Base-by-base conservation (phyloP, 139 green algal genomes). In the Marvania coccoides region DNA sequence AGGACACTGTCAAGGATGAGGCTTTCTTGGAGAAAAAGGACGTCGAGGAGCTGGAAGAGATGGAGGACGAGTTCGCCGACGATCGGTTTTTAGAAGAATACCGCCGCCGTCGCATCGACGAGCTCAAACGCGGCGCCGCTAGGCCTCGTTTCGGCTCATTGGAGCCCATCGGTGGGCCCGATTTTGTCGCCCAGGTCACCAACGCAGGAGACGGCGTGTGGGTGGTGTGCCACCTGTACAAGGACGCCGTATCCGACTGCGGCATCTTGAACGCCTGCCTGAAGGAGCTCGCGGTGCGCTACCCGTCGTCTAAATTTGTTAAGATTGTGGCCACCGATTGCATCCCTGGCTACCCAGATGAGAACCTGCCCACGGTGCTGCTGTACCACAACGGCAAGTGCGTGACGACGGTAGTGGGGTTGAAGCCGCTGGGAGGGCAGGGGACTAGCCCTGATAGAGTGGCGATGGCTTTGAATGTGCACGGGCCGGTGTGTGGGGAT, bases 331-430 rank as follows among this genome's bases (percentile, higher is more conserved):
- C 35, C 29, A 65, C 65, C 45, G 65, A 79, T 13, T 74, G 65
- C 58, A 74, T 79, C 28, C 64, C 76, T 5, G 75, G 81, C 37
- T 97, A 96, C 77, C 92, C 92, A 7, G 90, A 97, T 60, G 29
- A 69, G 4, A 91, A 96, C 81, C 58, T 97, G 59, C 92, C 92
- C 28, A 97, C 91, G 6, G 33, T 96, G 67, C 79, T 97, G 59
- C 33, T 96, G 7, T 97, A 97, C 81, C 70, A 87, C 30, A 75
- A 91, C 67, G 67, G 45, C 12, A 62, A 82, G 42, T 88, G 86
- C 65, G 39, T 76, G 23, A 64, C 81, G 47, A 81, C 62, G 5
- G 30, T 96, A 12, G 79, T 88, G 63, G 88, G 88, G 3, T 47
- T 95, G 34, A 28, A 14, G 2, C 57, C 66, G n/a, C 90, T 94